Conservation (phyloP, 2,329 filamentous ascomycete species). For the Ophiostoma triangulosporum region DNA sequence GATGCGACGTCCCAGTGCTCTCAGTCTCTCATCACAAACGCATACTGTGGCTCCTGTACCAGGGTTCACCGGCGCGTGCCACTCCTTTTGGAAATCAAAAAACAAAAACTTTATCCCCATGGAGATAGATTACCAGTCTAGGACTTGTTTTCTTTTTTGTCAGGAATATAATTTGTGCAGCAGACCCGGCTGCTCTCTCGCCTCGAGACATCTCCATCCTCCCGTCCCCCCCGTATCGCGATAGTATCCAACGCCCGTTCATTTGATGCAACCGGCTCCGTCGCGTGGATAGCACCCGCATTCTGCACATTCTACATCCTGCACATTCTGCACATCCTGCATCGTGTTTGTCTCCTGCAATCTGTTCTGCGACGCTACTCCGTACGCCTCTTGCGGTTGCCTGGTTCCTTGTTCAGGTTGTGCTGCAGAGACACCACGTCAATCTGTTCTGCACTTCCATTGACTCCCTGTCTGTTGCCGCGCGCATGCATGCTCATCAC, state of each 20-base stretch:
- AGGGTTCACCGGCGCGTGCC: not conserved
- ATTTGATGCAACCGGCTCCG: not conserved
- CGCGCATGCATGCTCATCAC: no score
- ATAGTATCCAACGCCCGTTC: not conserved
- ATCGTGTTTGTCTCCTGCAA: conserved; percentile 7
- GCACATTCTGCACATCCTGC: not conserved
- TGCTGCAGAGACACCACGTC: no score
- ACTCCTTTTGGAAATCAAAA: no score
- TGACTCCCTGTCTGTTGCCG: no score
- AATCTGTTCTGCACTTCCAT: not conserved
- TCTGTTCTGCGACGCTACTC: conserved; percentile 6
- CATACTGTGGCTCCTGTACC: not conserved
- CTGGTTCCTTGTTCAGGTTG: not conserved
- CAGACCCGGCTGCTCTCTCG: no score
- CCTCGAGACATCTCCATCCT: not conserved
- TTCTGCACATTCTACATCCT: not conserved
- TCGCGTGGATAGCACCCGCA: not conserved
- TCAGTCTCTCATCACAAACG: not conserved
- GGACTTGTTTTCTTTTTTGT: no score
- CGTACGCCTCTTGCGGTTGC: not conserved
- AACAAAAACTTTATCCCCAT: not conserved
- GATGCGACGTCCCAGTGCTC: no score
- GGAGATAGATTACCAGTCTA: not conserved
- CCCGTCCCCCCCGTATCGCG: not conserved
- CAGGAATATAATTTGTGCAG: no score